These are phyloP conservation scores for Malus hybrid DNA, from an alignment of 331 rosid genomes.

Conservation along the genomic window DNA sequence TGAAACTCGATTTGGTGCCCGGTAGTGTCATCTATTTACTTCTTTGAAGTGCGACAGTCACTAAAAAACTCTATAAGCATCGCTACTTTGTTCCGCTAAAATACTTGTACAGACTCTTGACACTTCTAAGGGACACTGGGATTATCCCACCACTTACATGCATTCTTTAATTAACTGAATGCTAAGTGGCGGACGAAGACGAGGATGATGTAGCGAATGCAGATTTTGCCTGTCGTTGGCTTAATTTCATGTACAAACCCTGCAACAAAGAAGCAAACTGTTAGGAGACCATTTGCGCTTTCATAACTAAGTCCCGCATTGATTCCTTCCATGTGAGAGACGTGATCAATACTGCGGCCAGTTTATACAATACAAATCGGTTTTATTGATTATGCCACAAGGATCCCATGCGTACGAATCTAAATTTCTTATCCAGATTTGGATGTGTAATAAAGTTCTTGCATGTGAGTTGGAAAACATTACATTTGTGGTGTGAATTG, in stretches of 20 bases:
- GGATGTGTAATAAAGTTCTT: not conserved
- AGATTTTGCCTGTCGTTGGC: conserved; percentile 42
- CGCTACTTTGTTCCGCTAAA: too few relatives aligned
- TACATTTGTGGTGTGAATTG: conserved; percentile 95
- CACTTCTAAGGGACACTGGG: not conserved
- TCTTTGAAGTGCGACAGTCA: too few relatives aligned
- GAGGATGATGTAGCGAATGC: conserved; percentile 20
- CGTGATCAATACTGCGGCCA: not conserved
- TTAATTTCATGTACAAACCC: conserved; percentile 96
- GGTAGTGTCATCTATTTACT: too few relatives aligned
- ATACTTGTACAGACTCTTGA: not conserved
- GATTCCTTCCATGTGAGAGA: not conserved
- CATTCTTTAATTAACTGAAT: not conserved
- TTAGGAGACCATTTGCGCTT: conserved; percentile 9
- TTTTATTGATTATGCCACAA: not conserved
- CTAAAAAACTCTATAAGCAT: too few relatives aligned
- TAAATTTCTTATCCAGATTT: not conserved
- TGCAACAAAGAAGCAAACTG: conserved; percentile 34
- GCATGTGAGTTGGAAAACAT: not conserved
- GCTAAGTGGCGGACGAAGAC: not conserved
- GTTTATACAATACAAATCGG: not conserved
- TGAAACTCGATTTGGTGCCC: too few relatives aligned
- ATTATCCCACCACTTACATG: not conserved
- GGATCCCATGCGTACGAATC: not conserved
- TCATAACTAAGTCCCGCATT: not conserved